phyloP scores from a whole-genome alignment of 805 yeast genomes.

The Sugiyamaella qingdaonensis region DNA sequence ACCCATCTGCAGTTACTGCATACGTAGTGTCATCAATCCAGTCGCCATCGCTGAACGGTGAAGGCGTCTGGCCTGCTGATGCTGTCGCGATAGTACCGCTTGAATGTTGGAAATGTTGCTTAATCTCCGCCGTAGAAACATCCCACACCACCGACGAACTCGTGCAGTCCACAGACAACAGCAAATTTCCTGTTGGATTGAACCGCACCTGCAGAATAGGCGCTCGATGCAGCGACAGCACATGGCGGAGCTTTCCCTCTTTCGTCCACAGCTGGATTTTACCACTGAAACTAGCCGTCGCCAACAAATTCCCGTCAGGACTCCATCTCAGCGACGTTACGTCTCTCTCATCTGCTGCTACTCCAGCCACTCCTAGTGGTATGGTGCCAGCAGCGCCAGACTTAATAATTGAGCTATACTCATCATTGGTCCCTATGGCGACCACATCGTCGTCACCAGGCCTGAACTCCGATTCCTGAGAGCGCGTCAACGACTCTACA shows the following conservation, averaged over 20 bases:
- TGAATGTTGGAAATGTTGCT: constrained; percentile 1
- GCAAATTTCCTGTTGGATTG: constrained; percentile 52
- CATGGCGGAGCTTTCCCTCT: constrained; percentile 60
- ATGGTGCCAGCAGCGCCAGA: neutral
- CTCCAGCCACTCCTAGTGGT: constrained; percentile 11
- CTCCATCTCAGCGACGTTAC: constrained; percentile 52
- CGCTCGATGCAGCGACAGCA: constrained; percentile 45
- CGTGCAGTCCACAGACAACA: constrained; percentile 58
- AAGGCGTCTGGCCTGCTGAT: neutral
- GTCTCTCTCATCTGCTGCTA: constrained; percentile 20
- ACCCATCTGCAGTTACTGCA: constrained; percentile 61
- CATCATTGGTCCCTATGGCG: constrained; percentile 13
- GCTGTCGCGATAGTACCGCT: neutral
- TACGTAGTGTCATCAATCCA: constrained; percentile 72
- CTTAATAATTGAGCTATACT: constrained; percentile 1
- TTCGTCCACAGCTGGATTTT: constrained; percentile 75
- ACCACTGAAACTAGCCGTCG: constrained; percentile 66
- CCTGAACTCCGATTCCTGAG: constrained; percentile 10
- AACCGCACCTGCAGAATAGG: constrained; percentile 58
- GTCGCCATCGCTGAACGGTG: constrained; percentile 37
- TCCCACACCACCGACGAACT: constrained; percentile 65
- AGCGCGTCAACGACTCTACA: neutral
- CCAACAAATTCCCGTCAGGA: constrained; percentile 54
- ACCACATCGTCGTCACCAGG: constrained; percentile 5
- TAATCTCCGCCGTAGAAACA: constrained; percentile 46